These are phyloP conservation scores for Lactarius trivialis DNA, from an alignment of 768 basidiomycete species.

Conservation along the genomic window DNA sequence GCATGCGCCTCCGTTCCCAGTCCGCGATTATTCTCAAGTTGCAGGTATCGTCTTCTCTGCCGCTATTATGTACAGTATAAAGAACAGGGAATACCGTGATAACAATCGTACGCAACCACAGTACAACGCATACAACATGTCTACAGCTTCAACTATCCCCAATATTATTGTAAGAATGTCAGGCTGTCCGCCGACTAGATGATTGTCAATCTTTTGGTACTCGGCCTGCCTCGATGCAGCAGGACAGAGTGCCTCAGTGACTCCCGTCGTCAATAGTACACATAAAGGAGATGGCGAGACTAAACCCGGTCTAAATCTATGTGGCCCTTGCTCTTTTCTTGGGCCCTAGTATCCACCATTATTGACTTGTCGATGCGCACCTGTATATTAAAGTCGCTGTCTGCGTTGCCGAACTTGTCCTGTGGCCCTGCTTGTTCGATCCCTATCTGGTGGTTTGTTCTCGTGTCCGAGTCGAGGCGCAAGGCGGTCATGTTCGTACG, in stretches of 20 bases:
- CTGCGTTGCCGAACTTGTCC: neutral
- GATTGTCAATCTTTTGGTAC: neutral
- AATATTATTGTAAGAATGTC: neutral
- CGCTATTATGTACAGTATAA: neutral
- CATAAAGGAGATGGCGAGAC: neutral
- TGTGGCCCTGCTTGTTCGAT: neutral
- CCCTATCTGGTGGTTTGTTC: too few relatives aligned
- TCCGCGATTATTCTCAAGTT: too few relatives aligned
- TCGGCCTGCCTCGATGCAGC: neutral
- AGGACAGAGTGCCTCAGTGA: neutral
- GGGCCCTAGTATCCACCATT: neutral
- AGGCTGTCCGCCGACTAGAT: neutral
- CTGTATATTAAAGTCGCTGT: conserved; percentile 20
- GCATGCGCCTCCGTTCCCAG: too few relatives aligned
- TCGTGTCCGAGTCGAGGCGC: neutral
- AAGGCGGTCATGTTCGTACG: neutral
- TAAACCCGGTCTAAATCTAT: conserved; percentile 1
- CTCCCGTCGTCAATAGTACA: too few relatives aligned
- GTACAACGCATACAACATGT: neutral
- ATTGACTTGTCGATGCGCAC: conserved; percentile 14
- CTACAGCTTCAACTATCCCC: neutral
- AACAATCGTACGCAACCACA: neutral
- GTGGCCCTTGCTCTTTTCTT: neutral
- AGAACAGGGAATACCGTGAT: neutral
- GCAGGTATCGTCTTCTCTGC: neutral